A percentile compares a stretch with the other conserved stretches of the same genome.
These are phyloP conservation scores for Candolleomyces aberdarensis DNA, from an alignment of 768 basidiomycete species.

Conservation along the genomic window DNA sequence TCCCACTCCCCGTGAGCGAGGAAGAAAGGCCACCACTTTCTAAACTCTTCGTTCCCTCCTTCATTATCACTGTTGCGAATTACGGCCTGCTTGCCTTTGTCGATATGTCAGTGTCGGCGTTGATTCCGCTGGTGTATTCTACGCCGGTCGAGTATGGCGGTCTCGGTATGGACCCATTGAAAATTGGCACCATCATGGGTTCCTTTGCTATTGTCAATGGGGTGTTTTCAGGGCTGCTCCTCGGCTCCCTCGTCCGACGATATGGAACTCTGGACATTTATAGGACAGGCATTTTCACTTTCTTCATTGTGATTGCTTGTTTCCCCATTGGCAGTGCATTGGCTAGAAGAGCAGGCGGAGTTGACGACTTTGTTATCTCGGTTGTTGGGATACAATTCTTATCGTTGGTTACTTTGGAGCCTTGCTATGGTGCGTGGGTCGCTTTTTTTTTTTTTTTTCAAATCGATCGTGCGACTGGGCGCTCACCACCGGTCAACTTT, in stretches of 20 bases:
- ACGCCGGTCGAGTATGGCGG: slow-evolving; percentile 63
- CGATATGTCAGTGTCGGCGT: slow-evolving; percentile 35
- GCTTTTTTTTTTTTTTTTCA: no score
- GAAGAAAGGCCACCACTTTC: background rate
- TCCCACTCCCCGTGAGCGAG: background rate
- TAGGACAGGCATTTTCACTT: no score
- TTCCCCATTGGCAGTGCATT: no score
- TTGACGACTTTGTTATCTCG: no score
- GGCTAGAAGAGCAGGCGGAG: no score
- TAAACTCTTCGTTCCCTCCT: slow-evolving; percentile 3
- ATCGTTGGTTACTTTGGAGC: no score
- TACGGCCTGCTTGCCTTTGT: slow-evolving; percentile 34
- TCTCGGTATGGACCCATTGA: slow-evolving; percentile 58
- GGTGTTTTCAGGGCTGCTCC: slow-evolving; percentile 46
- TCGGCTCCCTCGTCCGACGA: slow-evolving; percentile 47
- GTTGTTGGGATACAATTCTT: no score
- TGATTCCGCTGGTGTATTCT: slow-evolving; percentile 45
- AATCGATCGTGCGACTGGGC: no score
- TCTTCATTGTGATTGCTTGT: no score
- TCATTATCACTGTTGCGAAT: slow-evolving; percentile 26
- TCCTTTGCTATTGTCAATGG: slow-evolving; percentile 45
- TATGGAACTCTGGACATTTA: no score
- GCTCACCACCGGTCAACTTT: no score
- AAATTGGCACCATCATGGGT: slow-evolving; percentile 59
- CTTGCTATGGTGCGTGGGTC: no score